Evolutionary conservation across 2,329 filamentous ascomycete genomes (phyloP).

Genomic region (Xylaria sp.): DNA sequence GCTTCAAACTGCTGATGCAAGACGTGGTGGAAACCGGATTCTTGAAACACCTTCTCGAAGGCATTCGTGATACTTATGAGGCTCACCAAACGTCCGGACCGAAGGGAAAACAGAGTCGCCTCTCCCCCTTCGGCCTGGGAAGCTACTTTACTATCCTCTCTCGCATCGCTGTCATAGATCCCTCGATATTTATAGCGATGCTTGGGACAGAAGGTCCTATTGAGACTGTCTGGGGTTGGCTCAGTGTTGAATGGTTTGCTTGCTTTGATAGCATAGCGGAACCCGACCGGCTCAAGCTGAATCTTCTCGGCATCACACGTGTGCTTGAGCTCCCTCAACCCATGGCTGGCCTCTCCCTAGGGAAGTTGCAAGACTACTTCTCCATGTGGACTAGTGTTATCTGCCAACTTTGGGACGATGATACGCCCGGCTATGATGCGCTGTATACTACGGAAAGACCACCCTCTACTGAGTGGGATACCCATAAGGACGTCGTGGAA

Average conservation of each 20-base stretch:
- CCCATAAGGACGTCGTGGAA: slow-evolving; percentile 64
- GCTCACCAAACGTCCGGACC: slow-evolving; percentile 86
- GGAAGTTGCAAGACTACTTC: slow-evolving; percentile 77
- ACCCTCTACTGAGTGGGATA: slow-evolving; percentile 64
- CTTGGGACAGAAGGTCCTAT: slow-evolving; percentile 60
- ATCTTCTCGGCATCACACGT: slow-evolving; percentile 76
- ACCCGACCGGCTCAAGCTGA: slow-evolving; percentile 74
- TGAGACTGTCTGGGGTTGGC: slow-evolving; percentile 68
- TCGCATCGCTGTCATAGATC: slow-evolving; percentile 79
- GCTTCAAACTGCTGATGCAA: slow-evolving; percentile 70
- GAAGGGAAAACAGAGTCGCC: slow-evolving; percentile 72
- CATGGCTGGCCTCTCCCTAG: slow-evolving; percentile 67
- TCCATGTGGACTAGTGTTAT: slow-evolving; percentile 79
- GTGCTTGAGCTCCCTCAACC: slow-evolving; percentile 72
- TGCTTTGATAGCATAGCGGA: slow-evolving; percentile 76
- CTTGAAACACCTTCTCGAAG: slow-evolving; percentile 71
- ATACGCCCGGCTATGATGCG: slow-evolving; percentile 60
- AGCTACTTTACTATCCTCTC: slow-evolving; percentile 89
- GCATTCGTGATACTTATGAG: slow-evolving; percentile 75
- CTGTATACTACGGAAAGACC: slow-evolving; percentile 59
- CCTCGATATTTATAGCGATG: slow-evolving; percentile 72
- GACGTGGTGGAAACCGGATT: slow-evolving; percentile 74
- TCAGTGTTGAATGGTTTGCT: slow-evolving; percentile 73
- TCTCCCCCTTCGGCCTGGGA: slow-evolving; percentile 81
- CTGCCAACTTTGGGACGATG: slow-evolving; percentile 70